These are phyloP conservation scores for Flaveria brownii DNA, from an alignment of 129 eudicot genomes.

Conservation along the genomic window DNA sequence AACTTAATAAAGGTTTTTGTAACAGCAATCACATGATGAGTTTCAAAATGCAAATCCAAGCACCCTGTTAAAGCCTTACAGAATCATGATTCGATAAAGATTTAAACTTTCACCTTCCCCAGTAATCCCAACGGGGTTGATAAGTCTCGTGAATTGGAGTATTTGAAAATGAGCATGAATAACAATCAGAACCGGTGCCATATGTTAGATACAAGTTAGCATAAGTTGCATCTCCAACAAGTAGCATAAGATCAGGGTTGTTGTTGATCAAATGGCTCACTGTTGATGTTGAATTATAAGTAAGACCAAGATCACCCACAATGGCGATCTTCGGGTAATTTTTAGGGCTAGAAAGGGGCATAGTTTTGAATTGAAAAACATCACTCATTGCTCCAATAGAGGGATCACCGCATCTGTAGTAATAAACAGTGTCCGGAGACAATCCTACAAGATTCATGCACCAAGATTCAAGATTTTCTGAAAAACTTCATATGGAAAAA, in stretches of 20 bases:
- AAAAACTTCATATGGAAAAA: conserved; percentile 4
- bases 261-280: conserved; percentile 63
- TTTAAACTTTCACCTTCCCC: conserved; percentile 77
- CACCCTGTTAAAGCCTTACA: background rate
- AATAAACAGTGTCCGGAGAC: conserved; percentile 59
- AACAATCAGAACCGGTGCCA: conserved; percentile 95
- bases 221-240: conserved; percentile 86
- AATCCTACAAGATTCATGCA: conserved; percentile 49
- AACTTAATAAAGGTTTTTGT: too few relatives aligned
- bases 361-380: conserved; percentile 61
- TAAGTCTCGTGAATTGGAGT: conserved; percentile 96
- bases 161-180: conserved; percentile 80
- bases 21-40: background rate
- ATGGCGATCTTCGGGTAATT: conserved; percentile 77
- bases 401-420: conserved; percentile 91
- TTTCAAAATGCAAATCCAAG: background rate
- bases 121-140: conserved; percentile 98
- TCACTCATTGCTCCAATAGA: conserved; percentile 63
- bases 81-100: conserved; percentile 3
- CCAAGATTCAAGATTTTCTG: conserved; percentile 22
- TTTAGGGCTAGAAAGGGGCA: conserved; percentile 65
- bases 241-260: conserved; percentile 73
- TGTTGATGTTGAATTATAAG: conserved; percentile 83
- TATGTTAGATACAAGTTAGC: conserved; percentile 87
- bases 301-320: conserved; percentile 90